Conservation (phyloP, 1,284 basidiomycete species). For the Tremellales sp. region DNA sequence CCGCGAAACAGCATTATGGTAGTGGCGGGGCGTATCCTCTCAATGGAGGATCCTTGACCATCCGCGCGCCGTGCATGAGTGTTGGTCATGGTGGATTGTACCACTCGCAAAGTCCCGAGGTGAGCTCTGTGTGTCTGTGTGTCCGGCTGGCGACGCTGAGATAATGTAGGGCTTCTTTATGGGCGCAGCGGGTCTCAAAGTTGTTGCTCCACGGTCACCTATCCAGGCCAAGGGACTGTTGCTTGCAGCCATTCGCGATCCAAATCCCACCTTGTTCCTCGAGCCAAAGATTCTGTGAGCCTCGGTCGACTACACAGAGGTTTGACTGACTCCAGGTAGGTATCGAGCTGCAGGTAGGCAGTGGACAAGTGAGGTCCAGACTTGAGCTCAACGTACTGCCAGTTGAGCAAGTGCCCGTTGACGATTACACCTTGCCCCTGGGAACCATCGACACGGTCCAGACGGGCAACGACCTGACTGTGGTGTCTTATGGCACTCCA, state of each 20-base stretch:
- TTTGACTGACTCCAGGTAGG: constrained; percentile 13
- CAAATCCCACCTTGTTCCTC: constrained; percentile 90
- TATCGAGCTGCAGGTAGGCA: constrained; percentile 34
- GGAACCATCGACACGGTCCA: constrained; percentile 70
- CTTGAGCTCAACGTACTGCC: constrained; percentile 15
- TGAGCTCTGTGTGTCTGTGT: constrained; percentile 10
- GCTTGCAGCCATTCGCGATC: constrained; percentile 78
- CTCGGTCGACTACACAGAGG: constrained; percentile 1
- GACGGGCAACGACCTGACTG: constrained; percentile 73
- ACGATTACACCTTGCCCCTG: constrained; percentile 79
- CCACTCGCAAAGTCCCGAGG: constrained; percentile 87
- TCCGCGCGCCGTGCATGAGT: constrained; percentile 82
- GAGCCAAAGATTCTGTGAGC: constrained; percentile 70
- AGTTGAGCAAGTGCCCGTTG: constrained; percentile 88
- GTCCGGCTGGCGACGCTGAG: constrained; percentile 4
- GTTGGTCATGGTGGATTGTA: constrained; percentile 92
- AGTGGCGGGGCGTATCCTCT: constrained; percentile 70
- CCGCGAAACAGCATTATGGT: constrained; percentile 86
- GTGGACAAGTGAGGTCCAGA: neutral
- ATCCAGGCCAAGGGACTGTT: constrained; percentile 91
- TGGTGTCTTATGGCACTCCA: constrained; percentile 88
- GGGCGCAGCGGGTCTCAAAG: constrained; percentile 84
- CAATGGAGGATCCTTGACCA: constrained; percentile 71
- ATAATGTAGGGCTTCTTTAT: constrained; percentile 84
- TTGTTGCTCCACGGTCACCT: constrained; percentile 86